Evolutionary conservation across 2,329 filamentous ascomycete species (phyloP), one percentile per base, ranked within the genome.

Genomic region (Clarireedia sp.): DNA sequence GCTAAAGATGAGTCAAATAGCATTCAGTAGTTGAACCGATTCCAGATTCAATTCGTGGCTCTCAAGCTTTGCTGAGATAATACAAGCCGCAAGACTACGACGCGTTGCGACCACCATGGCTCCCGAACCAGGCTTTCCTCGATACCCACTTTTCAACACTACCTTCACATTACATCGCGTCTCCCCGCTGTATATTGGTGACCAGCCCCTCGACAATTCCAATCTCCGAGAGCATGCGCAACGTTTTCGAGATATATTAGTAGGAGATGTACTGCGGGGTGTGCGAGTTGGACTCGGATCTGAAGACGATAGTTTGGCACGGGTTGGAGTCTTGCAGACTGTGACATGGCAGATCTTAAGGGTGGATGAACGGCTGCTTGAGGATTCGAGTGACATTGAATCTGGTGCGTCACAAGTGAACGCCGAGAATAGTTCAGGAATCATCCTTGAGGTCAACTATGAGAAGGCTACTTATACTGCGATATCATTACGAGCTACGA

Each of bases 111-210:
- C n/a, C 5, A 26, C 16, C 17, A 56, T 56, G 54, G 48, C 54
- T 24, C 43, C 47, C 26, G 6, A 48, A 51, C 6, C 47, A 37
- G 26, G 36, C 33, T 36, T 21, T n/a, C 51, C 54, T 10, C 54
- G 47, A 23, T 68, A 76, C 60, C 75, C 74, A 14, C 70, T 77
- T 51, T 76, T 75, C 66, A 70, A 71, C 60, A 70, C 71, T 19
- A 75, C 72, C 8, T 75, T 72, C 63, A 68, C 63, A 23, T 64
- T 74, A 56, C 72, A 74, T 57, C 73, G 74, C 57, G 54, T 74
- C 12, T 76, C 75, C n/a, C 74, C 75, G 4, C 69, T 77, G 16
- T 72, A 75, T 62, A 69, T 71, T 48, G 70, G 70, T 57, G 41
- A 59, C 2, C 26, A 64, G 0, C 66, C 72, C 5, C 66, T 75